These are phyloP conservation scores for Geotrichum phurueaensis DNA, from an alignment of 1,139 yeast species.

Conservation along the genomic window DNA sequence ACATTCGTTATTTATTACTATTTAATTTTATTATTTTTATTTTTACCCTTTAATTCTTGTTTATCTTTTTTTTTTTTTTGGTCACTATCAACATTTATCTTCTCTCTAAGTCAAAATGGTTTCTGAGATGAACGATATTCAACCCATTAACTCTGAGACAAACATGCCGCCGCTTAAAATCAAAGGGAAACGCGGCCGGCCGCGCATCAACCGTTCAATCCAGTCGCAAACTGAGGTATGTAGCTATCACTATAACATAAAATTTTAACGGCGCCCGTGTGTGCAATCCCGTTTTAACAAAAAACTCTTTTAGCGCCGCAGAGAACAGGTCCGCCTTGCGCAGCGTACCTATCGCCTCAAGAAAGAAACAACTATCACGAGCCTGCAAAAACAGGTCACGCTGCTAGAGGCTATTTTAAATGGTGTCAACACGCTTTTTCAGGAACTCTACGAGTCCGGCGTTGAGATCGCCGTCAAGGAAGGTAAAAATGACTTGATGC, in stretches of 20 bases:
- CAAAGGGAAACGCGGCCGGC: constrained; percentile 17
- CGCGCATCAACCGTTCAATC: constrained; percentile 13
- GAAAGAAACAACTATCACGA: constrained; percentile 10
- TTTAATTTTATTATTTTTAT: not conserved
- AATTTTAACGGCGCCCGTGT: not conserved
- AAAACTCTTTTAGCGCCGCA: not conserved
- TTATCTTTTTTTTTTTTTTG: not conserved
- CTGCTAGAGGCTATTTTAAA: constrained; percentile 1
- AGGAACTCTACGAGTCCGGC: constrained; percentile 16
- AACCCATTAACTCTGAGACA: not conserved
- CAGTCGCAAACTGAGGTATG: constrained; percentile 16
- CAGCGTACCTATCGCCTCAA: constrained; percentile 15
- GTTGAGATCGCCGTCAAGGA: constrained; percentile 18
- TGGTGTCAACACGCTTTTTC: constrained; percentile 3
- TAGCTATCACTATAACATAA: not conserved
- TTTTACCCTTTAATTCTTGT: not conserved
- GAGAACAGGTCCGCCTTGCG: constrained; percentile 15
- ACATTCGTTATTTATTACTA: not conserved
- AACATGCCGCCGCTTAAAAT: not conserved
- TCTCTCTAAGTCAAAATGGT: not conserved
- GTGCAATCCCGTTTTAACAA: not conserved
- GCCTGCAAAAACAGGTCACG: constrained; percentile 3
- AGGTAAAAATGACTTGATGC: constrained; percentile 10
- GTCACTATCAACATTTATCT: not conserved
- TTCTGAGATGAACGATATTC: not conserved